phyloP scores from a whole-genome alignment of 1,284 basidiomycete genomes.

The Austropuccinia psidii region DNA sequence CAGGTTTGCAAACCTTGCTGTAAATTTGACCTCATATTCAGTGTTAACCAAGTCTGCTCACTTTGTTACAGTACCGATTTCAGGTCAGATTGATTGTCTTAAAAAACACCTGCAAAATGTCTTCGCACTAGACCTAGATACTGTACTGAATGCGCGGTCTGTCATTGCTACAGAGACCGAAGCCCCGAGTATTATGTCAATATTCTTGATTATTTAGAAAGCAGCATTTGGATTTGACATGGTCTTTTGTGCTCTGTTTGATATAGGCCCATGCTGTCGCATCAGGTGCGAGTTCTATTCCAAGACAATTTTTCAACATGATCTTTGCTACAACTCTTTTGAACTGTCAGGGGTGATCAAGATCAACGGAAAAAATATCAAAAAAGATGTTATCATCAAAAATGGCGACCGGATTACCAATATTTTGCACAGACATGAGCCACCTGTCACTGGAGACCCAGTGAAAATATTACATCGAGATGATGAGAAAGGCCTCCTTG shows the following conservation, averaged over 20 bases:
- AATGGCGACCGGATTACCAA: conserved; percentile 91
- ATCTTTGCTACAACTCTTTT: not conserved
- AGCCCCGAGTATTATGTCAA: conserved; percentile 36
- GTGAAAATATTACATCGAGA: conserved; percentile 73
- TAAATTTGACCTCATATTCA: not conserved
- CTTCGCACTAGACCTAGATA: not conserved
- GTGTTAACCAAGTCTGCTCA: too few relatives aligned
- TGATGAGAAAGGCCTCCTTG: conserved; percentile 69
- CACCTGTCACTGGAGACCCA: conserved; percentile 79
- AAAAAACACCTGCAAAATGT: not conserved
- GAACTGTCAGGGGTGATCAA: conserved; percentile 65
- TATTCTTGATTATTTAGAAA: not conserved
- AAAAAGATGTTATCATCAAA: conserved; percentile 67
- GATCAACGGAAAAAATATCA: conserved; percentile 76
- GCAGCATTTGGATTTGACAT: not conserved
- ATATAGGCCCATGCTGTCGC: conserved; percentile 33
- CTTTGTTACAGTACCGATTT: conserved; percentile 25
- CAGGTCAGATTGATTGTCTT: conserved; percentile 31
- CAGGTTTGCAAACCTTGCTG: conserved; percentile 14
- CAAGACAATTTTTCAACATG: not conserved
- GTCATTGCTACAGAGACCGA: conserved; percentile 21
- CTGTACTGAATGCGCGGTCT: not conserved
- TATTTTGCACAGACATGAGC: conserved; percentile 89
- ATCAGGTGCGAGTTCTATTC: conserved; percentile 18
- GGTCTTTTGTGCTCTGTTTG: not conserved